Base-by-base conservation (phyloP, 2,329 filamentous ascomycete species). In the Ascocoryne sarcoides region DNA sequence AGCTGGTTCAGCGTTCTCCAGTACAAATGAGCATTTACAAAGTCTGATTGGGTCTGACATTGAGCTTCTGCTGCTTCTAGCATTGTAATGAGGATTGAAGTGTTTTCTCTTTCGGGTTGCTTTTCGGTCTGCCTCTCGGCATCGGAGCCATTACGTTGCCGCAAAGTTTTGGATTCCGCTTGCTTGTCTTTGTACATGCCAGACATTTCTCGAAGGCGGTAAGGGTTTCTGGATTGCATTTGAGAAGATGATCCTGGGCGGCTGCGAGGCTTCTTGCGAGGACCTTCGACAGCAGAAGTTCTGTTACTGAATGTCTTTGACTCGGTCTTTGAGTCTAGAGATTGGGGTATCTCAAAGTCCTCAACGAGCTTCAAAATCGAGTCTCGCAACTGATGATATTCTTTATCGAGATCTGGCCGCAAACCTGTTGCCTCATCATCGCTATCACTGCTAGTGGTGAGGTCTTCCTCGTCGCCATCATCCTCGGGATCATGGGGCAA, bases 1-100 rank as follows among this genome's bases (percentile, higher is more conserved):
- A 94, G 70, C 46, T 87, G 82, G 45, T 84, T 78, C 19, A 90
- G 65, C 0, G 86, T 88, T 57, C 82, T 84, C 79, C 84, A 90
- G 66, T 90, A 95, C 37, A 85, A 72, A 52, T 93, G 85, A 1
- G 86, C 83, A 20, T 82, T 82, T 36, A 92, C 78, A 54, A 88
- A 95, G 58, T 94, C 86, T 0, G 83, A 84, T 45, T 84, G 77
- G 17, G 82, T 78, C 51, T 84, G 79, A 40, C 84, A 88, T 58
- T 86, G 82, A 1, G 79, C 71, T 50, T 83, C 84, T 12, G 85
- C 85, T 14, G 82, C 80, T 48, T 82, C 79, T 19, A 89, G 72
- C 81, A 89, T 88, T 1, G 75, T 71, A 30, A 85, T 70, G 9
- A 87, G 64, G 4, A 82, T 71, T 0, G 73, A 59, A 18, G 64